Evolutionary conservation across 1,139 yeast species (phyloP), one percentile per base, ranked within the genome.

Genomic region (Saccharomyces hybrid): DNA sequence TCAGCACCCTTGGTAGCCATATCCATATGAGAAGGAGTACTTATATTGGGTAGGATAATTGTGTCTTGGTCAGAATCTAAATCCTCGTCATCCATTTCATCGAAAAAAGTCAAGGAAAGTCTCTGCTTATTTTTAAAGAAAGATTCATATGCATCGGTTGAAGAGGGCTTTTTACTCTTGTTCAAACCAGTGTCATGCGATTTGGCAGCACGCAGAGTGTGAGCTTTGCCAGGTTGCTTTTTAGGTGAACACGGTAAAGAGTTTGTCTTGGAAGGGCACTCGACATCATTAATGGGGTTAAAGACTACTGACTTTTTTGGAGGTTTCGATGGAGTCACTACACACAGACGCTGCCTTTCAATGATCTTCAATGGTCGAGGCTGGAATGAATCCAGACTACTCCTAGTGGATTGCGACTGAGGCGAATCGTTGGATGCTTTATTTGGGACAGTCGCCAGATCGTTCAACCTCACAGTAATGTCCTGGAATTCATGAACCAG

Each of bases 1-100:
- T 61, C 61, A n/a, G 48, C 20, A 8, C 25, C 50, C 11, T 49
- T 46, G 20, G 47, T 41, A 28, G 52, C 32, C 44, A 38, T 13
- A 16, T 16, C 13, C 26, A 38, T 11, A 11, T 38, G 44, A 4
- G 44, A 13, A 48, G 53, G 27, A 57, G 59, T 16, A 25, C 28
- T 31, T 14, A 46, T 47, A 31, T 56, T 55, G 6, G 55, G 48
- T 4, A 64, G 62, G 4, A 65, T 60, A 1, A 67, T 63, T 1
- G 71, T 69, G 48, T 64, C 69, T 51, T 67, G 69, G 51, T 68
- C 72, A 4, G 67, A 64, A 44, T 57, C 60, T 31, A 61, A 58
- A 28, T 60, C 60, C n/a, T 32, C 53, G 32, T 55, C 60, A 29
- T 54, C 58, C 14, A 48, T 48, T 41, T 64, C 68, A 42, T 65